Percentiles rank a stretch among this genome's conserved stretches.
Conservation (phyloP, 2,329 filamentous ascomycete genomes). For the Aspergillus sp. region DNA sequence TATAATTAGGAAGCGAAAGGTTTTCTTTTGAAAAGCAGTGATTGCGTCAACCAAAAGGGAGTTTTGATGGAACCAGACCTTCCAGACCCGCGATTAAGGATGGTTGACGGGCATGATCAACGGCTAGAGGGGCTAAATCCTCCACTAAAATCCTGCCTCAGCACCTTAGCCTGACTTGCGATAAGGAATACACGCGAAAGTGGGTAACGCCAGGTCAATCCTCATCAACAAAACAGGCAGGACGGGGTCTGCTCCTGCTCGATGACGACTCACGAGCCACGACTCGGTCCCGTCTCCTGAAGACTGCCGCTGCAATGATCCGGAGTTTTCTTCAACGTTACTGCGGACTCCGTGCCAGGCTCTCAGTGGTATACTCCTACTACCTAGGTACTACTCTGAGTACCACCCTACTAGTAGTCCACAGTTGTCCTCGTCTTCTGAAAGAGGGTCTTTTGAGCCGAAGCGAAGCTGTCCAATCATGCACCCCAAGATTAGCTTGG, state of each 20-base stretch:
- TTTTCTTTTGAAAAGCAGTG: conserved; percentile 1
- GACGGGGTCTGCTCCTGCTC: background rate
- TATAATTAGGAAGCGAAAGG: conserved; percentile 2
- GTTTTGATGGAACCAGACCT: background rate
- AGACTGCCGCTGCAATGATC: background rate
- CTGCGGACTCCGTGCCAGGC: background rate
- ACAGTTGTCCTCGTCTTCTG: background rate
- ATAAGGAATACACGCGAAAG: background rate
- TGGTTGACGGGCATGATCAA: conserved; percentile 2
- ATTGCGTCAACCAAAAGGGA: conserved; percentile 24
- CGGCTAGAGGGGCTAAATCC: conserved; percentile 3
- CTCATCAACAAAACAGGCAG: conserved; percentile 9
- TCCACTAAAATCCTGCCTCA: conserved; percentile 1
- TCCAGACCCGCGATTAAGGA: conserved; percentile 6
- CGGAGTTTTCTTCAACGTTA: background rate
- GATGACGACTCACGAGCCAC: conserved; percentile 3
- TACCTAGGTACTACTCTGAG: no score
- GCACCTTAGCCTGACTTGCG: background rate
- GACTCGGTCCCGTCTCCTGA: background rate
- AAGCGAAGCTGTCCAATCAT: background rate
- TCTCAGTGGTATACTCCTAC: background rate
- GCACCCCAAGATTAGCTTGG: background rate
- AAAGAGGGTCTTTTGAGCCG: background rate
- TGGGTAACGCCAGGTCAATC: conserved; percentile 5
- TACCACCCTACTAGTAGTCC: background rate